Conservation (phyloP, 2,329 filamentous ascomycete genomes). For the Neonectria punicea region DNA sequence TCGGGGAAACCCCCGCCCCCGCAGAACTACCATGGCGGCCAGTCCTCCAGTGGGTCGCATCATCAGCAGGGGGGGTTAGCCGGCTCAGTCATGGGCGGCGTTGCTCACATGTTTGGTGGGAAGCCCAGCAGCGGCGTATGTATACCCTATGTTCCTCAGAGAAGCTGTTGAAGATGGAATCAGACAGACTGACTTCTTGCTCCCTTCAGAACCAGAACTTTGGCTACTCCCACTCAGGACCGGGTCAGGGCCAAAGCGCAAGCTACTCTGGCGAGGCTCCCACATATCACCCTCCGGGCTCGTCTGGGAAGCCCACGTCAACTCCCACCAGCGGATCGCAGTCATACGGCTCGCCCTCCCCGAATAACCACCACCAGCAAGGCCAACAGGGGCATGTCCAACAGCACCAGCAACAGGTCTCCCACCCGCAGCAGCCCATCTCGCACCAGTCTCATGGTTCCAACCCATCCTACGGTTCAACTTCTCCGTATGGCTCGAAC, state of each 20-base stretch:
- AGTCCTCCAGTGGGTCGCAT: conserved; percentile 51
- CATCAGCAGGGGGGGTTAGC: conserved; percentile 60
- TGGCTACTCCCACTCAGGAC: conserved; percentile 69
- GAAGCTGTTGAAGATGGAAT: neutral
- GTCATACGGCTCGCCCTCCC: conserved; percentile 41
- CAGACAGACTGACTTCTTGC: conserved; percentile 24
- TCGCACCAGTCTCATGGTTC: conserved; percentile 37
- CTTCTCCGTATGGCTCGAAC: conserved; percentile 34
- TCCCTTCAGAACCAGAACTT: conserved; percentile 63
- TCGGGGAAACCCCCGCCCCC: conserved; percentile 57
- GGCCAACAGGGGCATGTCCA: conserved; percentile 4
- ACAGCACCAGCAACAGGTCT: conserved; percentile 9
- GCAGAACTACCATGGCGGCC: conserved; percentile 62
- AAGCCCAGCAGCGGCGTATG: conserved; percentile 52
- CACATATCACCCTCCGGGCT: conserved; percentile 51
- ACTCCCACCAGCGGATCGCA: conserved; percentile 41
- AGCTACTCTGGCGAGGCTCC: conserved; percentile 73
- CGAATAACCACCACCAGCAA: conserved; percentile 43
- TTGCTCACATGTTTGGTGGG: conserved; percentile 64
- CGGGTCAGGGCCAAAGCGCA: conserved; percentile 55
- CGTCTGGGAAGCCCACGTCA: conserved; percentile 41
- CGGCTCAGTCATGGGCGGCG: conserved; percentile 65
- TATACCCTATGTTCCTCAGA: conserved; percentile 11
- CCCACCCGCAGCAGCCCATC: conserved; percentile 7
- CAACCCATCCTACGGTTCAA: conserved; percentile 33